Percentiles rank a stretch among this genome's conserved stretches.
These are phyloP conservation scores for Rhodamnia rubescens DNA, from an alignment of 345 rosid genomes.

Conservation along the genomic window DNA sequence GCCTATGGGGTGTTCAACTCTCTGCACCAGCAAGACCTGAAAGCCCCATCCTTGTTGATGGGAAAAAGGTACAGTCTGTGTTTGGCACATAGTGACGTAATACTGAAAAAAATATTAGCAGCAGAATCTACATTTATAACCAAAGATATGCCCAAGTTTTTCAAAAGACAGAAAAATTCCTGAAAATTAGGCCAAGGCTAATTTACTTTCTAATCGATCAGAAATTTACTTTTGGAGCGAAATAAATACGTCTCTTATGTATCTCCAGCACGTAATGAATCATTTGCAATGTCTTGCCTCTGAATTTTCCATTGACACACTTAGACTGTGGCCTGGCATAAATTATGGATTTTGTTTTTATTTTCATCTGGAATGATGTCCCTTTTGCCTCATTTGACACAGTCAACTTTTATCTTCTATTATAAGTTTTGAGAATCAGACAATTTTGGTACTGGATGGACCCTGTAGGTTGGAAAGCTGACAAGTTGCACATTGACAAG, in stretches of 20 bases:
- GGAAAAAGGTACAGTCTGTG: conserved; percentile 41
- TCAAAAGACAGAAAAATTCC: neutral
- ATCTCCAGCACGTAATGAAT: neutral
- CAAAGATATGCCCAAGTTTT: neutral
- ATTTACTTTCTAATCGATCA: neutral
- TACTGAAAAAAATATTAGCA: neutral
- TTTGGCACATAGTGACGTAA: neutral
- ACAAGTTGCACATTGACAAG: conserved; percentile 61
- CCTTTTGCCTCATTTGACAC: neutral
- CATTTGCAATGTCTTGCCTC: neutral
- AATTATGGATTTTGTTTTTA: neutral
- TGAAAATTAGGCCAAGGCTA: neutral
- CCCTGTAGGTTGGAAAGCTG: conserved; percentile 54
- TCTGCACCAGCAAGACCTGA: conserved; percentile 74
- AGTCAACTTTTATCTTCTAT: neutral
- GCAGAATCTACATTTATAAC: neutral
- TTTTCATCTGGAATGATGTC: neutral
- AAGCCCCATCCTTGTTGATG: conserved; percentile 46
- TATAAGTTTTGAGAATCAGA: neutral
- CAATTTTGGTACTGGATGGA: neutral
- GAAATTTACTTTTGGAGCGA: neutral
- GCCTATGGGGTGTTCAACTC: conserved; percentile 58
- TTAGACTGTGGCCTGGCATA: neutral
- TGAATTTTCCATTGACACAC: neutral
- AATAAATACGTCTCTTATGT: neutral